These are phyloP conservation scores for Picochlorum sp. DNA, from an alignment of 139 green algal genomes.

Conservation along the genomic window DNA sequence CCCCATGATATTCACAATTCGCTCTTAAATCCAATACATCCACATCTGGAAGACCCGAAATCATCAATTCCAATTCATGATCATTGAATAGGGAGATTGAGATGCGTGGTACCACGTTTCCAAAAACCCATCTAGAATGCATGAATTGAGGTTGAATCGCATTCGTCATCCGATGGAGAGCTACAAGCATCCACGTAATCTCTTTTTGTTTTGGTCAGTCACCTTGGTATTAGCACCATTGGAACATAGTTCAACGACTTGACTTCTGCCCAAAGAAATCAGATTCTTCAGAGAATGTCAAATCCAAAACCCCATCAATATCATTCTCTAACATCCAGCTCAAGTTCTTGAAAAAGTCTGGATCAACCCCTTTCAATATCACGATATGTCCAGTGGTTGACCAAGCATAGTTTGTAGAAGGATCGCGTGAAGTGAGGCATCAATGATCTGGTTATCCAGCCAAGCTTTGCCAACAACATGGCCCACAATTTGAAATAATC, in stretches of 20 bases:
- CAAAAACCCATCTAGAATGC: conserved; percentile 84
- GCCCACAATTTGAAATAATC: conserved; percentile 90
- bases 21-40: conserved; percentile 81
- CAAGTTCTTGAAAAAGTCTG: conserved; percentile 91
- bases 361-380: conserved; percentile 97
- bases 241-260: conserved; percentile 76
- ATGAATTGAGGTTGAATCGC: conserved; percentile 78
- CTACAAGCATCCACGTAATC: conserved; percentile 93
- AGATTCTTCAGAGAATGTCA: conserved; percentile 86
- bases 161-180: conserved; percentile 89
- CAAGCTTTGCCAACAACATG: conserved; percentile 80
- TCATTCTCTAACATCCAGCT: conserved; percentile 90
- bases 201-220: conserved; percentile 90
- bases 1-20: conserved; percentile 90
- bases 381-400: conserved; percentile 73
- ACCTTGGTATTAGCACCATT: conserved; percentile 68
- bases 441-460: conserved; percentile 82
- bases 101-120: conserved; percentile 77
- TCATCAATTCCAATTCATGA: conserved; percentile 96
- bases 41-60: conserved; percentile 91
- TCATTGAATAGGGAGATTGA: conserved; percentile 86
- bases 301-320: conserved; percentile 89
- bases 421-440: conserved; percentile 97
- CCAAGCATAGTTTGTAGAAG: conserved; percentile 98
- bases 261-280: conserved; percentile 82